A percentile compares a stretch with the other conserved stretches of the same genome.
Evolutionary conservation across 306 rosid species (phyloP).

Genomic region (Dryas octopetala): DNA sequence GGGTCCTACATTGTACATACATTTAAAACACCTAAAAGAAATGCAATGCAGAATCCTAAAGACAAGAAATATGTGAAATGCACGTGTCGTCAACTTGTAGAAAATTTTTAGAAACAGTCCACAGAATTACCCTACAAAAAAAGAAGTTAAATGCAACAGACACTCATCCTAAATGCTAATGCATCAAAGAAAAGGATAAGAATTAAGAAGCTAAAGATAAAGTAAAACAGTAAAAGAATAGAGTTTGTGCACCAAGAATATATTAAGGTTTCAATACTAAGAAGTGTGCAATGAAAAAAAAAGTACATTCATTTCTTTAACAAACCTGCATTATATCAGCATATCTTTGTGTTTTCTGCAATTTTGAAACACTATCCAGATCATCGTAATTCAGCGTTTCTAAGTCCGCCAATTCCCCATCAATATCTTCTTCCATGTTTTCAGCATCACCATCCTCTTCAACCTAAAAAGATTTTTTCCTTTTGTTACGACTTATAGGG

Average conservation of each 20-base stretch:
- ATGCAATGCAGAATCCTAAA: too few relatives aligned
- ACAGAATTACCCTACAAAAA: too few relatives aligned
- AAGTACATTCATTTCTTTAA: background rate
- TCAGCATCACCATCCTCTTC: conserved; percentile 58
- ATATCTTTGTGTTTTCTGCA: conserved; percentile 84
- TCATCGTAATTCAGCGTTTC: conserved; percentile 89
- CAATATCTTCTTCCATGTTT: conserved; percentile 91
- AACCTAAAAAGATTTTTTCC: conserved; percentile 34
- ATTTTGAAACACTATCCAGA: conserved; percentile 88
- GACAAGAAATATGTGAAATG: too few relatives aligned
- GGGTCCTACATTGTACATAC: background rate
- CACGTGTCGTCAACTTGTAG: too few relatives aligned
- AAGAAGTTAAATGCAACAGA: background rate
- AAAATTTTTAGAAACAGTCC: background rate
- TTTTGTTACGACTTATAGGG: background rate
- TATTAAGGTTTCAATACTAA: background rate
- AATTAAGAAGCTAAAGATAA: background rate
- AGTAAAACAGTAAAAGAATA: background rate
- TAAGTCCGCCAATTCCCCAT: conserved; percentile 84
- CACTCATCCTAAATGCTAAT: background rate
- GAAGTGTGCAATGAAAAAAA: background rate
- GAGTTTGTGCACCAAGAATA: background rate
- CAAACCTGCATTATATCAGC: conserved; percentile 74
- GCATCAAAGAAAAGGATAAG: too few relatives aligned
- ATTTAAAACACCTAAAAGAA: too few relatives aligned